Conservation (phyloP, 495 filamentous ascomycete species). For the Podospora sp. region DNA sequence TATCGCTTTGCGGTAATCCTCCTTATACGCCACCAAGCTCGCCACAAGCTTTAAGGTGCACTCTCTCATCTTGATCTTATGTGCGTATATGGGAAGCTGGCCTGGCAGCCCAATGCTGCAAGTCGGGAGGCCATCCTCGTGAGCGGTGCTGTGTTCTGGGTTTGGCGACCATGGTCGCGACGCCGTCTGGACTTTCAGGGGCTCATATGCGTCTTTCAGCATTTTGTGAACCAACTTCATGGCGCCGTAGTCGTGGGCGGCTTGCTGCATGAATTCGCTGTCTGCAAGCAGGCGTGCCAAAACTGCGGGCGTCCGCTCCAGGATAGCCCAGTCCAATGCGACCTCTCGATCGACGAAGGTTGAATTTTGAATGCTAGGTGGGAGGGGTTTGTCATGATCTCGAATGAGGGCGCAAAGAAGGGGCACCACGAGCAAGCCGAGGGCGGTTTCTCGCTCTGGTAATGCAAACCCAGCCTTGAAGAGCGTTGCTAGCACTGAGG, state of each 20-base stretch:
- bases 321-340: conserved; percentile 50
- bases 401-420: conserved; percentile 71
- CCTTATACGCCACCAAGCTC: conserved; percentile 75
- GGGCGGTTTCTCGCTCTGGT: conserved; percentile 59
- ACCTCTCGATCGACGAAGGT: conserved; percentile 41
- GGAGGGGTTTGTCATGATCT: conserved; percentile 52
- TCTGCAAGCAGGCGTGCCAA: conserved; percentile 79
- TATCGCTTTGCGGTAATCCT: conserved; percentile 80
- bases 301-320: conserved; percentile 72
- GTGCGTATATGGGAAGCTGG: conserved; percentile 62
- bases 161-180: conserved; percentile 48
- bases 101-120: conserved; percentile 63
- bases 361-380: conserved; percentile 27
- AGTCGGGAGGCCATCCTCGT: conserved; percentile 28
- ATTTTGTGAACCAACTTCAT: conserved; percentile 74
- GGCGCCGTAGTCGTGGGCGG: conserved; percentile 76
- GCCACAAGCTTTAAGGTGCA: conserved; percentile 77
- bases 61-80: conserved; percentile 77
- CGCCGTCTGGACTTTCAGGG: conserved; percentile 43
- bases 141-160: conserved; percentile 26
- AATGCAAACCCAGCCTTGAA: conserved; percentile 69
- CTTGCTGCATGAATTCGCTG: conserved; percentile 73
- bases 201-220: conserved; percentile 67
- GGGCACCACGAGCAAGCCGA: conserved; percentile 71
- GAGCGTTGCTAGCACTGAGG: conserved; percentile 73